Conservation (phyloP, 2,329 filamentous ascomycete genomes). For the Thelonectria blattea region DNA sequence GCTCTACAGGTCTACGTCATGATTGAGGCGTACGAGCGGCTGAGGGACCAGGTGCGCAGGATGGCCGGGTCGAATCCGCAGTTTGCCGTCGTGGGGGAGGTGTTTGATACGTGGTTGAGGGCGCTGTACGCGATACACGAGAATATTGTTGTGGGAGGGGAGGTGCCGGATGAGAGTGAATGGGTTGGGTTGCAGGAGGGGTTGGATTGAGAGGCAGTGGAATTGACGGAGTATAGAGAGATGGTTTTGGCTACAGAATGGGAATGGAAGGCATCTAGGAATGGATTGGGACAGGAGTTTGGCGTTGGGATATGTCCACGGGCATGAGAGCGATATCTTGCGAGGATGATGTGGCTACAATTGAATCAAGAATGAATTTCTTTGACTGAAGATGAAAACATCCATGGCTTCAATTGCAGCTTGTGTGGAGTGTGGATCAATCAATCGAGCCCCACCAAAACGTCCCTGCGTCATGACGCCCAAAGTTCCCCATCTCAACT, state of each 20-base stretch:
- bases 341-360: neutral
- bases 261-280: too few relatives aligned
- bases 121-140: slow-evolving; percentile 55
- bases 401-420: neutral
- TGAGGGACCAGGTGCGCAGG: slow-evolving; percentile 53
- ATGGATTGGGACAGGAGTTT: neutral
- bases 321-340: neutral
- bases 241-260: too few relatives aligned
- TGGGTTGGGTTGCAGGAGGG: slow-evolving; percentile 39
- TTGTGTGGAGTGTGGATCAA: neutral
- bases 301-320: neutral
- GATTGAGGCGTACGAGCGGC: slow-evolving; percentile 64
- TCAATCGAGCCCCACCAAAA: neutral
- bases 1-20: slow-evolving; percentile 61
- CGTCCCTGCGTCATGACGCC: neutral
- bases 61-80: slow-evolving; percentile 45
- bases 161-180: slow-evolving; percentile 37
- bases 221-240: neutral
- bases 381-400: neutral
- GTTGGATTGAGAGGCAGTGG: slow-evolving; percentile 25
- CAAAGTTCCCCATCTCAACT: neutral
- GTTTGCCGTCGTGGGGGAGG: slow-evolving; percentile 37
- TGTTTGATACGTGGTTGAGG: slow-evolving; percentile 59
- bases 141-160: slow-evolving; percentile 35
- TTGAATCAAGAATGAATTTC: neutral